Base-by-base conservation (phyloP, 805 yeast species). In the Jamesozyma hellenica region DNA sequence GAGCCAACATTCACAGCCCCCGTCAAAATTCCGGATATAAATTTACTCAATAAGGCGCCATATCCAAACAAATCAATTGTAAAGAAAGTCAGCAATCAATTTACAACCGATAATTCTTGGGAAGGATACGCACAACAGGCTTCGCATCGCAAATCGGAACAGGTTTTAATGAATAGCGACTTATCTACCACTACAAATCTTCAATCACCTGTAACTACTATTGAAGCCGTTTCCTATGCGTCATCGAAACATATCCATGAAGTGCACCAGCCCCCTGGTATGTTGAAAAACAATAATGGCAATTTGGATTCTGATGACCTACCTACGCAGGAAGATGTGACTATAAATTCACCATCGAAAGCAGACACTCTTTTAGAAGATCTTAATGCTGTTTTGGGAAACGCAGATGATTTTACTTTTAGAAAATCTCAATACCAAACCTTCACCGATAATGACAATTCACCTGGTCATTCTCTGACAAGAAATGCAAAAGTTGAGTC, bases 41-140 rank as follows among this genome's bases (percentile, higher is more conserved):
- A 35, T 9, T 42, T 50, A 15, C 38, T 55, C 19, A 48, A 41
- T 21, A 53, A 47, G 26, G 43, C 52, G 3, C 58, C 60, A 3
- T 56, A 56, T 40, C 38, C 54, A 7, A 48, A 42, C 14, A 42
- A 46, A 28, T 43, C 51, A 7, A 53, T 57, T 4, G 34, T 53
- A 4, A 46, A 42, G 21, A 47, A 49, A 28, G 45, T 46, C 10
- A 51, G 48, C 33, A 44, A 41, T 14, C 43, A 42, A 10, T 44
- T 42, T 39, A 41, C 38, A 13, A 30, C 27, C 12, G 30, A 16
- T 16, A 6, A 38, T 29, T 16, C 8, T 21, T 21, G 5, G 8
- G 8, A 21, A 5, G 23, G 23, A 21, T 21, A 21, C 23, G 5
- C 23, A 6, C 23, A 21, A 21, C 23, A 8, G 8, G 5, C 23